Evolutionary conservation across 345 rosid genomes (phyloP), one percentile per base, ranked within the genome.

Genomic region (Hibiscus tridactylites): DNA sequence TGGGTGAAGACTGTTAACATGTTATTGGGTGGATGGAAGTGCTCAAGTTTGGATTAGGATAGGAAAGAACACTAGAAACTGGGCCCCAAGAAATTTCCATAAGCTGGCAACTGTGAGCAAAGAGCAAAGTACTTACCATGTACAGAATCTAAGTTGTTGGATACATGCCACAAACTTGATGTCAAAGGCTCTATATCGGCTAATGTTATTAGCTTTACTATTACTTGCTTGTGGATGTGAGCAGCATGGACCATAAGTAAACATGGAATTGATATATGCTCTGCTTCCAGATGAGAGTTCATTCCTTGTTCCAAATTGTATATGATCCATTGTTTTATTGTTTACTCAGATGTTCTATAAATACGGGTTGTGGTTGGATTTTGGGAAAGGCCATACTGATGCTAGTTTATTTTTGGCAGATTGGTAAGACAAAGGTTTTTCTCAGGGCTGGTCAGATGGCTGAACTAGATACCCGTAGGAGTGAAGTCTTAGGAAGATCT

Each of bases 401-500:
- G 19, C 52, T 42, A 28, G 44, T 28, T 58, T 79, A 75, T 26
- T 73, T 59, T 78, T 81, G 80, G 79, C 83, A 95, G 99, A 90
- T 92, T 74, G 99, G 99, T 85, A 92, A 95, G 78, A 82, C 97
- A 39, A 95, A 95, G 80, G 86, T 95, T 65, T 92, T 95, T 74
- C 97, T 90, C 49, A 85, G 97, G 83, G 97, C 99, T 68, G 97
- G 99, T 77, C 99, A 95, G 83, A 92, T 95, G 97, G 99, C 99
- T 65, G 97, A 90, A 47, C 78, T 92, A 64, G 99, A 92, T 90
- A 85, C 85, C 68, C 88, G 90, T 42, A 85, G 99, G 84, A 90
- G 73, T 74, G 97, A 92, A 75, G 88, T 95, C 75, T 75, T 95
- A 69, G 97, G 97, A 81, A 90, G 92, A 86, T 95, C 99, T 5